Base-by-base conservation (phyloP, 2,329 filamentous ascomycete species). In the Calonectria ilicicola region DNA sequence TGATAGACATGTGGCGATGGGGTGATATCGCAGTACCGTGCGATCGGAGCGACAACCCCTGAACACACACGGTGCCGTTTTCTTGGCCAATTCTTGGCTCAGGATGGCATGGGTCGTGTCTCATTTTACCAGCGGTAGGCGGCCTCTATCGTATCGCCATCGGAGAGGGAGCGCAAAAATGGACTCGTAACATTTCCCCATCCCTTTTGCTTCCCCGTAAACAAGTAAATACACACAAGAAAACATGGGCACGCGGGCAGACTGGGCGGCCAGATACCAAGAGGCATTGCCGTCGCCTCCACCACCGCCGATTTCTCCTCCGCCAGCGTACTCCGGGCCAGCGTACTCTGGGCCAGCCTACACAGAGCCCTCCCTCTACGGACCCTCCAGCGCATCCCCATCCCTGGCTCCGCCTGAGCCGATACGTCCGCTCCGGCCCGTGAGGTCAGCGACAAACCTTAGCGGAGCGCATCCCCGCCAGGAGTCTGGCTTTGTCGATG, bases 361-460 rank as follows among this genome's bases (percentile, higher is more conserved):
- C n/a, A n/a, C n/a, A n/a, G n/a, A n/a, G n/a, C n/a, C n/a, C n/a
- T n/a, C 29, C 29, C 9, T 32, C 29, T 5, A 9, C 77, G 47
- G 69, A 69, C 26, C 21, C 19, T 23, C 63, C n/a, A 15, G 69
- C 26, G 66, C 63, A 29, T 70, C 65, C 49, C 62, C 63, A 29
- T 70, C 65, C 49, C 62, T 76, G 58, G 72, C 74, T 63, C 76
- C 76, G 70, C 78, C 75, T 26, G 74, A 44, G 29, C 73, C 35
- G 68, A 26, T 32, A 17, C 77, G 72, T 56, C 79, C 72, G 74
- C 77, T 77, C 9, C 72, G 80, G 38, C 76, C 78, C 17, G 76
- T 75, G 29, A 79, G 78, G 9, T 77, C 79, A 60, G 74, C 80
- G 26, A 76, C 80, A 27, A 77, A 79, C 40, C 75, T 79, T 63